A percentile compares a stretch with the other conserved stretches of the same genome.
Evolutionary conservation across 2,329 filamentous ascomycete genomes (phyloP).

Genomic region (Neonectria faginata): DNA sequence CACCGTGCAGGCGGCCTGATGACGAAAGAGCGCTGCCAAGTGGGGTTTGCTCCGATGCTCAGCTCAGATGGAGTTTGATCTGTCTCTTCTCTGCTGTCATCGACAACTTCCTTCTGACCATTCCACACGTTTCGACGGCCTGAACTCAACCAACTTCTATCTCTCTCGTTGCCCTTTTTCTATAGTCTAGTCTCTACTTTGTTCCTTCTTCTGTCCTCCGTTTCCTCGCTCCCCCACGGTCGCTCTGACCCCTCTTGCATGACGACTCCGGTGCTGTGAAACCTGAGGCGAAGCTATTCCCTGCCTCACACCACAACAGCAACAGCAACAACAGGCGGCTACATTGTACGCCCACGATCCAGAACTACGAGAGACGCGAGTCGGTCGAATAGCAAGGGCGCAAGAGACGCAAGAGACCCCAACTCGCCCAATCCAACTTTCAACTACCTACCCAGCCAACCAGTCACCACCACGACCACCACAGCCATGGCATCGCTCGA

Average conservation of each 20-base stretch:
- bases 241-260: neutral
- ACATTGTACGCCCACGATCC: neutral
- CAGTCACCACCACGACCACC: neutral
- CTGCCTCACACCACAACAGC: neutral
- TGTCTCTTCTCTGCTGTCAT: slow-evolving; percentile 15
- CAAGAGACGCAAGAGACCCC: neutral
- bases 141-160: neutral
- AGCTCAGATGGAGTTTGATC: neutral
- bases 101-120: neutral
- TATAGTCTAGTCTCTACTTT: neutral
- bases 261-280: neutral
- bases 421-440: neutral
- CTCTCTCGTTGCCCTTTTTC: neutral
- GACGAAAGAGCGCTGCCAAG: slow-evolving; percentile 19
- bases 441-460: neutral
- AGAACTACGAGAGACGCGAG: neutral
- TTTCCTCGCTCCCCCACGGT: neutral
- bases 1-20: slow-evolving; percentile 19
- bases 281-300: neutral
- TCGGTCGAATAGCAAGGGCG: neutral
- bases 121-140: neutral
- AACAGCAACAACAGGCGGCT: neutral
- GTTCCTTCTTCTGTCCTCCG: neutral
- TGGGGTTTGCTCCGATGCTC: slow-evolving; percentile 10
- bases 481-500: slow-evolving; percentile 50